Evolutionary conservation across 192 early-diverging fungal genomes (phyloP).

Genomic region (Lobulomyces angularis): DNA sequence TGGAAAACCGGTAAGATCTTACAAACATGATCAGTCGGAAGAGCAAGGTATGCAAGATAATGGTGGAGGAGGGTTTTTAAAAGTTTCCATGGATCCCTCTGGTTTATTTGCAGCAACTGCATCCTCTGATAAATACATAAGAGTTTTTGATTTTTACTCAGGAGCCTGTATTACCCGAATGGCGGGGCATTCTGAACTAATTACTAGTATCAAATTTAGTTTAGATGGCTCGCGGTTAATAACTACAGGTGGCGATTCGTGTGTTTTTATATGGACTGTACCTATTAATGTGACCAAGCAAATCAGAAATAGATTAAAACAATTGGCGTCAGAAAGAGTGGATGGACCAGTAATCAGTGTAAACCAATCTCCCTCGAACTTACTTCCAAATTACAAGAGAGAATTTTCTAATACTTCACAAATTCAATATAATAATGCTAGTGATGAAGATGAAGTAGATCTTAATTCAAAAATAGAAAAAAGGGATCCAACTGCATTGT

Average conservation of each 20-base stretch:
- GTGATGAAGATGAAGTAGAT: too few species aligned
- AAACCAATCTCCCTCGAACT: not conserved
- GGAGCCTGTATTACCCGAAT: constrained; percentile 46
- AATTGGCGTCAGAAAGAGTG: too few species aligned
- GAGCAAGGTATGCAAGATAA: too few species aligned
- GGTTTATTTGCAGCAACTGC: constrained; percentile 53
- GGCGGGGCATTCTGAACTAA: constrained; percentile 58
- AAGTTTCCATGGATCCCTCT: constrained; percentile 53
- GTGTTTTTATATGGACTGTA: constrained; percentile 62
- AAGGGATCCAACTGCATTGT: too few species aligned
- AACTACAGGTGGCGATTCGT: constrained; percentile 62
- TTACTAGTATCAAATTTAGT: constrained; percentile 57
- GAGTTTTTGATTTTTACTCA: constrained; percentile 54
- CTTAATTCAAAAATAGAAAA: too few species aligned
- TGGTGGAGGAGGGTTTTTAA: constrained; percentile 44
- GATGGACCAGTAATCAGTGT: too few species aligned
- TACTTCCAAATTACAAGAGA: too few species aligned
- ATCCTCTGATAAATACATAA: constrained; percentile 55
- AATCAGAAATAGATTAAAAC: constrained; percentile 9
- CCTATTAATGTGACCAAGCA: constrained; percentile 24
- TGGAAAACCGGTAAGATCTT: constrained; percentile 51
- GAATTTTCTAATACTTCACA: too few species aligned
- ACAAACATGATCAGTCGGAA: constrained; percentile 40
- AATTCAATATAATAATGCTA: too few species aligned
- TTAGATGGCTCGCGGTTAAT: constrained; percentile 36